phyloP scores from a whole-genome alignment of 495 filamentous ascomycete species.

The Podospora comata region DNA sequence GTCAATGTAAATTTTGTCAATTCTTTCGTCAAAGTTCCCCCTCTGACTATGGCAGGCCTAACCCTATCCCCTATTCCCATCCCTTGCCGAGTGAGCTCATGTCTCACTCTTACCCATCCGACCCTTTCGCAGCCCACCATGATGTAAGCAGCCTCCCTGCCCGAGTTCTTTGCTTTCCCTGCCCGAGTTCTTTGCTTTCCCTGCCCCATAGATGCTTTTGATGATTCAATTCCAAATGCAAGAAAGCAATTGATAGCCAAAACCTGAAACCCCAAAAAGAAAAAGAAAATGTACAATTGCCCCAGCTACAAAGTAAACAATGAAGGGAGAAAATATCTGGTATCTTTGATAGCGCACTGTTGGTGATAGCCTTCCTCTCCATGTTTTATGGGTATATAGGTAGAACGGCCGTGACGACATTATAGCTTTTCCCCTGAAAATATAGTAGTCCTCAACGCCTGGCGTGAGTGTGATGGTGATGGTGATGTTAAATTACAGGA shows the following conservation, averaged over 20 bases:
- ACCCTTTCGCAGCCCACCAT: not conserved
- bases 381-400: not conserved
- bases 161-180: too few relatives aligned
- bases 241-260: not conserved
- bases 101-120: not conserved
- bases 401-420: not conserved
- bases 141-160: not conserved
- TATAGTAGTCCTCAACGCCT: not conserved
- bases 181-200: not conserved
- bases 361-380: not conserved
- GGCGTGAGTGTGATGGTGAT: not conserved
- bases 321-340: not conserved
- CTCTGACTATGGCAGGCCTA: too few relatives aligned
- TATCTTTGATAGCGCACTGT: not conserved
- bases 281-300: not conserved
- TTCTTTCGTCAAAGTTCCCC: not conserved
- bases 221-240: not conserved
- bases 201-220: not conserved
- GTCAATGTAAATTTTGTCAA: not conserved
- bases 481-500: slow-evolving; percentile 8
- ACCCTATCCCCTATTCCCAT: not conserved
- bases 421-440: not conserved
- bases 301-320: not conserved
- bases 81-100: not conserved
- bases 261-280: not conserved